These are phyloP conservation scores for Aspergillus sclerotioniger DNA, from an alignment of 495 filamentous ascomycete genomes.

Conservation along the genomic window DNA sequence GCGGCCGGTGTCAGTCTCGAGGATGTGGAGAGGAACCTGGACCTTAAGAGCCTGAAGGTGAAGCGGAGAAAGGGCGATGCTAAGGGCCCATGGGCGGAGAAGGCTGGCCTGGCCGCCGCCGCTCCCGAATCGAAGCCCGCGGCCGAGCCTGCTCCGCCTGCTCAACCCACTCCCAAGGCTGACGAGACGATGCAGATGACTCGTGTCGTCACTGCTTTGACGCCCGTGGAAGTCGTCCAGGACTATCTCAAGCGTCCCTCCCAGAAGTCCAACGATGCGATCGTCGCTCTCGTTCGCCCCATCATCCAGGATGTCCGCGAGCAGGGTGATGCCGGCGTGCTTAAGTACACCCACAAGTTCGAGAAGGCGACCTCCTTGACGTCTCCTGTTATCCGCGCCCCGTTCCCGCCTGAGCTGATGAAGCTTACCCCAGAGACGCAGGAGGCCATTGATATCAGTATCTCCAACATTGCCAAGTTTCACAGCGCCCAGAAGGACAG, in stretches of 20 bases:
- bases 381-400: constrained; percentile 82
- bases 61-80: constrained; percentile 90
- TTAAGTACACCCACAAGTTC: constrained; percentile 94
- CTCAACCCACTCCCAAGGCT: constrained; percentile 40
- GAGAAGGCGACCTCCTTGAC: constrained; percentile 89
- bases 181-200: constrained; percentile 77
- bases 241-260: constrained; percentile 81
- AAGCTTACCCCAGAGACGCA: constrained; percentile 75
- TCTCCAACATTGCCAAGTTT: constrained; percentile 91
- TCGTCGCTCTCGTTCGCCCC: constrained; percentile 83
- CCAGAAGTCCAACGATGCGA: constrained; percentile 84
- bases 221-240: constrained; percentile 57
- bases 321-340: constrained; percentile 79
- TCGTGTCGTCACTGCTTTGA: constrained; percentile 64
- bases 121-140: constrained; percentile 43
- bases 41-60: constrained; percentile 91
- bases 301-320: constrained; percentile 83
- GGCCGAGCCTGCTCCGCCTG: constrained; percentile 18
- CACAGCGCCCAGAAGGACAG: constrained; percentile 81
- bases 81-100: constrained; percentile 84
- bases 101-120: constrained; percentile 62
- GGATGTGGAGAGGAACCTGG: constrained; percentile 87
- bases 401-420: constrained; percentile 84
- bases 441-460: constrained; percentile 88
- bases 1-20: constrained; percentile 77